Evolutionary conservation across 371 early-diverging fungal species (phyloP), one percentile per base, ranked within the genome.

Genomic region (Quaeritorhiza haematococci): DNA sequence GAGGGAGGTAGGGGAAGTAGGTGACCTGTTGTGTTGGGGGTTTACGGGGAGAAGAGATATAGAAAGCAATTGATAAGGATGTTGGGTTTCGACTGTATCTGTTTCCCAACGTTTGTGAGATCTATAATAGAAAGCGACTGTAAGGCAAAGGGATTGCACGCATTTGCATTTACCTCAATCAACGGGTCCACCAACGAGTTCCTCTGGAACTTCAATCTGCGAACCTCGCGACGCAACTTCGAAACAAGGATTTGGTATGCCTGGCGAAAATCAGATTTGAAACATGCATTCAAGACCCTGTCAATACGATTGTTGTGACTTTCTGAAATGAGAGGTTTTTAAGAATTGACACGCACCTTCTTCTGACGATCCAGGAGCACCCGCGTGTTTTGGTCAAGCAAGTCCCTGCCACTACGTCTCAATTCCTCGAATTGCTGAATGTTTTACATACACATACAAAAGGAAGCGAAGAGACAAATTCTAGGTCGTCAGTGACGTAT

Each of bases 1-100:
- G 58, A 15, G 72, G 69, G 4, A 72, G 59, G 35, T 66, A 68
- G 2, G 72, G 72, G 55, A 72, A 72, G 61, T 72, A 72, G 43
- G 63, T 68, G 19, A 24, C 45, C 63, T 63, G 30, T 17, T 35
- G 17, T 19, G 26, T 10, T 17, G 13, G 15, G 26, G 15, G n/a
- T 7, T 2, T 4, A 5, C 45, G 15, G 46, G 10, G 7, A 4
- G 5, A 23, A 5, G 26, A 23, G n/a, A n/a, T 38, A 19, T 38
- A 13, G 19, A 38, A 38, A 19, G 38, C 19, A 38, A 13, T 38
- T 38, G 38, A 13, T 38, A 38, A 38, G 32, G 17, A 32, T 50
- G 4, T 30, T 7, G 5, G 29, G 29, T 21, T 13, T 21, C 34
- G 23, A 7, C 7, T 30, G 23, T 7, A 45, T 24, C 10, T 5